Conservation (phyloP, 192 early-diverging fungal species). For the Pilaira anomala region DNA sequence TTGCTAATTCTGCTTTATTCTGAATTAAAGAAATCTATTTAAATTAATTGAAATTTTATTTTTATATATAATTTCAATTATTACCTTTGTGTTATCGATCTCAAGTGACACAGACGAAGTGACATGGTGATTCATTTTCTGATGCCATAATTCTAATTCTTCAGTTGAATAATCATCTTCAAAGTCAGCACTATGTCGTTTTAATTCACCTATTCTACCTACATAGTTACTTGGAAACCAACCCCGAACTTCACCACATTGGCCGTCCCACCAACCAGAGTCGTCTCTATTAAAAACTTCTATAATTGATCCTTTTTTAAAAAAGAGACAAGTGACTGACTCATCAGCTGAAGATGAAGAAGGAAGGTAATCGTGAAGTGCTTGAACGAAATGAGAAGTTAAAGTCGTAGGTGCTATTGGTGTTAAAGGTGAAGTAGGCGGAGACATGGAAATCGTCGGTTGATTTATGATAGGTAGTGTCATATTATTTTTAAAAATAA, state of each 20-base stretch:
- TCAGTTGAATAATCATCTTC: slow-evolving; percentile 32
- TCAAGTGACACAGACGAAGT: slow-evolving; percentile 3
- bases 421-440: slow-evolving; percentile 17
- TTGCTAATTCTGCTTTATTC: slow-evolving; percentile 11
- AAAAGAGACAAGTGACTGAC: slow-evolving; percentile 59
- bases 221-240: slow-evolving; percentile 94
- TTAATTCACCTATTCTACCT: slow-evolving; percentile 50
- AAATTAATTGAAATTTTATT: no score
- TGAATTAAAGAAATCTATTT: slow-evolving; percentile 7
- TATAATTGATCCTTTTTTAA: slow-evolving; percentile 84
- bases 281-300: slow-evolving; percentile 87
- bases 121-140: background rate
- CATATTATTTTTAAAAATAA: background rate
- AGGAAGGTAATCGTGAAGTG: slow-evolving; percentile 84
- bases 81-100: slow-evolving; percentile 8
- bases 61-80: no score
- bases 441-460: background rate
- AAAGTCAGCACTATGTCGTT: slow-evolving; percentile 22
- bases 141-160: slow-evolving; percentile 19
- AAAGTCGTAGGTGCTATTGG: slow-evolving; percentile 14
- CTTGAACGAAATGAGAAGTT: slow-evolving; percentile 46
- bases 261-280: slow-evolving; percentile 98
- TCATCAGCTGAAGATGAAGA: slow-evolving; percentile 55
- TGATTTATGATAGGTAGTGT: background rate
- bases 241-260: slow-evolving; percentile 72